Percentiles rank a stretch among this genome's conserved stretches.
Evolutionary conservation across 2,329 filamentous ascomycete species (phyloP).

Genomic region (Colletotrichum echinochloae): DNA sequence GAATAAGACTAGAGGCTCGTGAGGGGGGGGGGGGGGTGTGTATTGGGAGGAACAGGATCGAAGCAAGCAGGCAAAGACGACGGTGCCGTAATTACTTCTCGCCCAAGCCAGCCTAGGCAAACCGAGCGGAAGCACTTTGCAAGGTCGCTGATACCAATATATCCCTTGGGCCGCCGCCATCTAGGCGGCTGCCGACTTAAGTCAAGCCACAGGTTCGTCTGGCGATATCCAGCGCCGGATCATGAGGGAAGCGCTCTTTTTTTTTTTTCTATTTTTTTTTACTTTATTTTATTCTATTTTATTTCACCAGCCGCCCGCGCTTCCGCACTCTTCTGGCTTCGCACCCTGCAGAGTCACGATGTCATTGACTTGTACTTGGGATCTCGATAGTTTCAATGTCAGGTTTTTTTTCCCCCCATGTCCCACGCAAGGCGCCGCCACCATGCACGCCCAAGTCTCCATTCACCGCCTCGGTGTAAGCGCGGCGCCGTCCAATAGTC

Average conservation of each 20-base stretch:
- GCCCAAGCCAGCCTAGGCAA: background rate
- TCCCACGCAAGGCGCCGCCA: constrained; percentile 14
- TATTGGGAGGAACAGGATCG: constrained; percentile 9
- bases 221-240: background rate
- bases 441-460: background rate
- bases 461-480: constrained; percentile 24
- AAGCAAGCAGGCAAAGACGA: constrained; percentile 11
- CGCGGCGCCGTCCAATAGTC: constrained; percentile 15
- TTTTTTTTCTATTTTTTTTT: background rate
- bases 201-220: background rate
- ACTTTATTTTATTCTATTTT: too few relatives aligned
- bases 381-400: too few relatives aligned
- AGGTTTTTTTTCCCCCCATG: too few relatives aligned
- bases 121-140: background rate
- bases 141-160: background rate
- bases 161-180: background rate
- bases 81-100: background rate
- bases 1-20: background rate
- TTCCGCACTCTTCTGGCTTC: background rate
- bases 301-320: too few relatives aligned
- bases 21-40: too few relatives aligned
- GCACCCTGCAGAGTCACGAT: background rate
- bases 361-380: too few relatives aligned
- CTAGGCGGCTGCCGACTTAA: background rate
- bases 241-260: background rate